Conservation (phyloP, 768 basidiomycete genomes). For the Austroboletus festivus region DNA sequence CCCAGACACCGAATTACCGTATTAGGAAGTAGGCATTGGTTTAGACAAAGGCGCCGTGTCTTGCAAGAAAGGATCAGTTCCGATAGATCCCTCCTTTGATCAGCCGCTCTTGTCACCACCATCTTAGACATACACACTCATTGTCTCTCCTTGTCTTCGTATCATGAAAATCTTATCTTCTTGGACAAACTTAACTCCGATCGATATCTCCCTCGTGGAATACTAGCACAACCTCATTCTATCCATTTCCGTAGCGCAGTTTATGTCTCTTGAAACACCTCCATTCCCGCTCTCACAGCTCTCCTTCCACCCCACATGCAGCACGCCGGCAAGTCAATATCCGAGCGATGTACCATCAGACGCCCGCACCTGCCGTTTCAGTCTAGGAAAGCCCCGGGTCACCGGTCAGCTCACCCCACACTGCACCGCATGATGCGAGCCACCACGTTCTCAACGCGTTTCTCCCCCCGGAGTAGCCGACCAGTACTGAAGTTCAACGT, state of each 20-base stretch:
- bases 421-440: conserved; percentile 2
- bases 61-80: background rate
- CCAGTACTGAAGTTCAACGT: background rate
- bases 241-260: background rate
- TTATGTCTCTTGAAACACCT: background rate
- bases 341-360: conserved; percentile 4
- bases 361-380: background rate
- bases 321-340: background rate
- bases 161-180: too few relatives aligned
- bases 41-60: background rate
- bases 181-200: background rate
- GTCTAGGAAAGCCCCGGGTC: background rate
- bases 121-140: background rate
- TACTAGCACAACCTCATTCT: background rate
- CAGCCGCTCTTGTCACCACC: background rate
- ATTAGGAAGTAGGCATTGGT: conserved; percentile 2
- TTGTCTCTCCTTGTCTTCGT: too few relatives aligned
- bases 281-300: too few relatives aligned
- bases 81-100: background rate
- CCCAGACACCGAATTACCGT: conserved; percentile 21
- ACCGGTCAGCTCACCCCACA: too few relatives aligned
- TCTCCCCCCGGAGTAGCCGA: background rate
- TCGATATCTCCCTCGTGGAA: background rate
- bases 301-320: too few relatives aligned
- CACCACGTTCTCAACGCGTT: conserved; percentile 10